These are phyloP conservation scores for Cordia subcordata DNA, from an alignment of 257 asterid genomes.

Conservation along the genomic window DNA sequence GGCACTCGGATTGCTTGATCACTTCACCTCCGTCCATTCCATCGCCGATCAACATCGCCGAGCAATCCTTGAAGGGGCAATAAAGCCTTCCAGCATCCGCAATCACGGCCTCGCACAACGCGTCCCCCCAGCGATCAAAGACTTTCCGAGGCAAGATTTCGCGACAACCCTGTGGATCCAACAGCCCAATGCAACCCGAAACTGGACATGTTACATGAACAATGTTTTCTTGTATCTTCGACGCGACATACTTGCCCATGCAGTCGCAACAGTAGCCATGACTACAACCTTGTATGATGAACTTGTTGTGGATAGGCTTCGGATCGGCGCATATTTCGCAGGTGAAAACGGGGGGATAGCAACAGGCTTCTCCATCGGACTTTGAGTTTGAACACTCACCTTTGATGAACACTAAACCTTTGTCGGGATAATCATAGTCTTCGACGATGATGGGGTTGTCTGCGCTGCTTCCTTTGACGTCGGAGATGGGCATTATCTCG, in stretches of 20 bases:
- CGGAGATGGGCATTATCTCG: background rate
- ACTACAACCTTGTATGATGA: slow-evolving; percentile 1
- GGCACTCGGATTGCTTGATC: slow-evolving; percentile 41
- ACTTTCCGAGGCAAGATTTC: slow-evolving; percentile 53
- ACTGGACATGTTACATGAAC: slow-evolving; percentile 41
- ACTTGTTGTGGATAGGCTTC: slow-evolving; percentile 2
- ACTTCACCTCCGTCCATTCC: background rate
- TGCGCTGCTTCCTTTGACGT: background rate
- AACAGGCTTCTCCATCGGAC: background rate
- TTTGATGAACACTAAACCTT: slow-evolving; percentile 16
- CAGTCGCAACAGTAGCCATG: slow-evolving; percentile 55
- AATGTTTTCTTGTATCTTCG: slow-evolving; percentile 44
- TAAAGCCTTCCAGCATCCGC: slow-evolving; percentile 45
- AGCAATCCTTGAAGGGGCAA: slow-evolving; percentile 68
- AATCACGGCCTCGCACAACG: slow-evolving; percentile 51
- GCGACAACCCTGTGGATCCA: slow-evolving; percentile 54
- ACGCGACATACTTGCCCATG: slow-evolving; percentile 34
- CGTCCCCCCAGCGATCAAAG: slow-evolving; percentile 72
- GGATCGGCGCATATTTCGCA: slow-evolving; percentile 19
- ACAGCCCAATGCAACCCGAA: slow-evolving; percentile 36
- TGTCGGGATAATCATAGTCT: slow-evolving; percentile 2
- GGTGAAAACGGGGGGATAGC: background rate
- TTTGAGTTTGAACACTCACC: slow-evolving; percentile 47
- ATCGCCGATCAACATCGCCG: slow-evolving; percentile 49
- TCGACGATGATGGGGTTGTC: background rate